phyloP scores from a whole-genome alignment of 23 red algal species.

The Chondrus crispus region DNA sequence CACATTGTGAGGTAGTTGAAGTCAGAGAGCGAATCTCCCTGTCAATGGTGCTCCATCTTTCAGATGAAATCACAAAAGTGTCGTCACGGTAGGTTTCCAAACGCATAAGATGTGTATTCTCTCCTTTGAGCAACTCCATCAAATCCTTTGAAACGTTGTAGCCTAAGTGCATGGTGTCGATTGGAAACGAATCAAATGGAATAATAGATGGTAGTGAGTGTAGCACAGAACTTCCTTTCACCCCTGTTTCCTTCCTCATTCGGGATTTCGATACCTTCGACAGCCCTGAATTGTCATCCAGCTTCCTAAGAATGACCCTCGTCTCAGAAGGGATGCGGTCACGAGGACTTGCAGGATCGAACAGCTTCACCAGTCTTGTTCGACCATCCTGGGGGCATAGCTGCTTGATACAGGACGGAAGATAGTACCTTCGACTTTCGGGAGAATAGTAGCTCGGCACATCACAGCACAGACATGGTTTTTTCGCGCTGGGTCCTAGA shows the following conservation, averaged over 20 bases:
- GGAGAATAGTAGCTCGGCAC: neutral
- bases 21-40: neutral
- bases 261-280: no score
- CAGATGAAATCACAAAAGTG: neutral
- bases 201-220: neutral
- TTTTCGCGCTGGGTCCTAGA: slow-evolving; percentile 6
- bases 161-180: neutral
- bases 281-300: no score
- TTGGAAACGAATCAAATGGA: neutral
- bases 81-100: neutral
- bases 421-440: neutral
- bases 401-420: no score
- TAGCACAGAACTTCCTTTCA: neutral
- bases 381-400: no score
- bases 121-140: neutral
- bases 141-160: neutral
- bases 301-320: no score
- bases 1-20: neutral
- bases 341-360: no score
- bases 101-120: neutral
- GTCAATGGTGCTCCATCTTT: neutral
- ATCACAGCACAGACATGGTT: neutral
- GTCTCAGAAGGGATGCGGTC: no score
- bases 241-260: neutral
- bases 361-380: no score